Percentiles rank a stretch among this genome's conserved stretches.
phyloP scores from a whole-genome alignment of 768 basidiomycete species.

The Phlegmacium glaucopus region DNA sequence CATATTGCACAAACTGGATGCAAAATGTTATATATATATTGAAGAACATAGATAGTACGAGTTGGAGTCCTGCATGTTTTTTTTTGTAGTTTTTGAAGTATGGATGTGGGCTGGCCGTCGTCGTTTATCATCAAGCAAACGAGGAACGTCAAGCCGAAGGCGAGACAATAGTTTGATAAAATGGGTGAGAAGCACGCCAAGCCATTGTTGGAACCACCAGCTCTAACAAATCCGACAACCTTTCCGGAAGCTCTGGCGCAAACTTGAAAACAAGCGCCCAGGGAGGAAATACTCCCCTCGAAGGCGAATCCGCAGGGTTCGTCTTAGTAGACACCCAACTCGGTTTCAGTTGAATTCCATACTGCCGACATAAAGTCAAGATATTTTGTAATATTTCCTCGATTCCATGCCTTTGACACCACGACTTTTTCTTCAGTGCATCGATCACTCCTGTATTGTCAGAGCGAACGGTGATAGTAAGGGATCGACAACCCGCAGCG shows the following conservation, averaged over 20 bases:
- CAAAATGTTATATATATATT: too few relatives aligned
- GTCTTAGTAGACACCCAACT: slow-evolving; percentile 27
- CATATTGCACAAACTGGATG: too few relatives aligned
- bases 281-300: slow-evolving; percentile 20
- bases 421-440: slow-evolving; percentile 22
- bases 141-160: too few relatives aligned
- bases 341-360: slow-evolving; percentile 20
- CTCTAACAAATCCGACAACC: too few relatives aligned
- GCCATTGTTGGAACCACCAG: too few relatives aligned
- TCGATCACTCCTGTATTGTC: slow-evolving; percentile 41
- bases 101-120: too few relatives aligned
- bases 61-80: too few relatives aligned
- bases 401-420: slow-evolving; percentile 20
- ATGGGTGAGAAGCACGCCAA: too few relatives aligned
- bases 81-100: too few relatives aligned
- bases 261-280: slow-evolving; percentile 2
- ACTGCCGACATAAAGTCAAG: slow-evolving; percentile 14
- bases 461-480: slow-evolving; percentile 29
- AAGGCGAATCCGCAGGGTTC: slow-evolving; percentile 34
- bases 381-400: slow-evolving; percentile 27
- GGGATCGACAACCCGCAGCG: slow-evolving; percentile 14
- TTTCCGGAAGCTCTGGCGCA: background rate
- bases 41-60: too few relatives aligned
- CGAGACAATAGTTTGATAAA: too few relatives aligned
- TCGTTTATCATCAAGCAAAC: too few relatives aligned